Conservation (phyloP, 345 rosid genomes). For the Eucalyptus marginata region DNA sequence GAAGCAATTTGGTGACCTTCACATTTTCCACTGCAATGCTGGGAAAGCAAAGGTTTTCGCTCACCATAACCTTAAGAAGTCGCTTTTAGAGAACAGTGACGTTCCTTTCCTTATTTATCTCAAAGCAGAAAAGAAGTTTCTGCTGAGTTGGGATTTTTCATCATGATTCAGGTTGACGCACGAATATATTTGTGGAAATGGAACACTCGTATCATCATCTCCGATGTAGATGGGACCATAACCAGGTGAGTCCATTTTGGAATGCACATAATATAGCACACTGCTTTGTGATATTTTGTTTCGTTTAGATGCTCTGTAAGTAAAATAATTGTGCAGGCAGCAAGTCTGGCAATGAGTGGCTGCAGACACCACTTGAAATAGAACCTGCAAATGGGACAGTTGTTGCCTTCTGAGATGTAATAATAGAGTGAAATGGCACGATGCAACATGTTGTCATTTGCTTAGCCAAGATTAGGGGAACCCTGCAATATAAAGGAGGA, state of each 20-base stretch:
- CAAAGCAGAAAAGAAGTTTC: not conserved
- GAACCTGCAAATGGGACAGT: not conserved
- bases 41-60: slow-evolving; percentile 67
- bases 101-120: not conserved
- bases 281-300: not conserved
- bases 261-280: not conserved
- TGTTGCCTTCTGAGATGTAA: not conserved
- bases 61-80: not conserved
- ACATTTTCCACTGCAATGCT: slow-evolving; percentile 87
- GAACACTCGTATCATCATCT: slow-evolving; percentile 80
- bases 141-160: not conserved
- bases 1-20: slow-evolving; percentile 63
- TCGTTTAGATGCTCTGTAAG: not conserved
- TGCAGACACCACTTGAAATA: not conserved
- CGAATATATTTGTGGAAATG: slow-evolving; percentile 94
- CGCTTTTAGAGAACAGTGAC: not conserved
- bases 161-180: slow-evolving; percentile 66
- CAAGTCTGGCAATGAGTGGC: not conserved
- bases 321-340: not conserved
- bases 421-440: not conserved
- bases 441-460: not conserved
- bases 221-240: slow-evolving; percentile 99
- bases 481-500: not conserved
- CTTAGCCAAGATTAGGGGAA: not conserved
- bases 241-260: slow-evolving; percentile 47